phyloP scores from a whole-genome alignment of 129 eudicot species.

The Flaveria robusta region DNA sequence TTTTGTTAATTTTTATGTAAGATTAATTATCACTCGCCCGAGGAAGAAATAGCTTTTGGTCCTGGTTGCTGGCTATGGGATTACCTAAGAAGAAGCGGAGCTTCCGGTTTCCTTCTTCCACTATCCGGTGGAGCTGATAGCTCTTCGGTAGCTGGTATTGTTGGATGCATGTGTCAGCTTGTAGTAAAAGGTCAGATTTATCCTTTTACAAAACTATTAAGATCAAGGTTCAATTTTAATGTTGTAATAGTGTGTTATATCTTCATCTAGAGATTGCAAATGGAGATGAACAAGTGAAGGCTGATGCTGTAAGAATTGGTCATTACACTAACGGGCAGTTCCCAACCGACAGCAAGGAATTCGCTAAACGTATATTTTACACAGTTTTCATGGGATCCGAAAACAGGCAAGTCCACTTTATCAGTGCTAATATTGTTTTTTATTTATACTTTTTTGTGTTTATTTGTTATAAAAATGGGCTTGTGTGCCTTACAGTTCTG shows the following conservation, averaged over 20 bases:
- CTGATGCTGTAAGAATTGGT: conserved; percentile 92
- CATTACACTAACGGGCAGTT: conserved; percentile 70
- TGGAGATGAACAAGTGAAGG: conserved; percentile 88
- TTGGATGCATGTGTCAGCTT: conserved; percentile 99
- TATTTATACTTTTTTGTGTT: neutral
- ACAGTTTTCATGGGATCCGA: conserved; percentile 97
- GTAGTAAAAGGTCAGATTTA: conserved; percentile 76
- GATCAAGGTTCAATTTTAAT: neutral
- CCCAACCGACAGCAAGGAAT: conserved; percentile 92
- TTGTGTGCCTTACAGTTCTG: conserved; percentile 59
- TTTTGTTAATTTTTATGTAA: no score
- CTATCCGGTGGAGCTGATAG: conserved; percentile 99
- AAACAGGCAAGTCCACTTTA: conserved; percentile 54
- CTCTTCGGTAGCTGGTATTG: conserved; percentile 98
- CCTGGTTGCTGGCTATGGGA: conserved; percentile 99
- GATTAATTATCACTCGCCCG: conserved; percentile 85
- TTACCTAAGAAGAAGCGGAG: conserved; percentile 95
- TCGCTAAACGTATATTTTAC: conserved; percentile 89
- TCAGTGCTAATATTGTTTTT: neutral
- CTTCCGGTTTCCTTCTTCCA: conserved; percentile 96
- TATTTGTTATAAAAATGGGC: neutral
- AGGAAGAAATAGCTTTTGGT: conserved; percentile 95
- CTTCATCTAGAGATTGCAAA: conserved; percentile 60
- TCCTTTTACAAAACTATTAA: neutral
- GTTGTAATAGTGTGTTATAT: neutral